Conservation (phyloP, 345 rosid genomes). For the Leavenworthia alabamica region DNA sequence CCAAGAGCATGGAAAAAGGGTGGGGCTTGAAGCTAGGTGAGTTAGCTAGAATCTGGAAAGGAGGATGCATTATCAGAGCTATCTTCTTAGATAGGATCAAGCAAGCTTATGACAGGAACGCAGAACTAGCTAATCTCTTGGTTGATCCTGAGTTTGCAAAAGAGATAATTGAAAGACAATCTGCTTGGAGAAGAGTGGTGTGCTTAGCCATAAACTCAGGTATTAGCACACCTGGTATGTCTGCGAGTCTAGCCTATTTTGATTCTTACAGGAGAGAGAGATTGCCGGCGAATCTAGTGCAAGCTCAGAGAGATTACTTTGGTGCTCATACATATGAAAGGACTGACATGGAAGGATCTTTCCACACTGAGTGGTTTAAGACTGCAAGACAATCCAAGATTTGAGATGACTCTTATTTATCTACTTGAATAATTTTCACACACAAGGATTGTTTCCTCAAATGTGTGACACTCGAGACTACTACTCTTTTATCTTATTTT, state of each 20-base stretch:
- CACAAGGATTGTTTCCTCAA: constrained; percentile 2
- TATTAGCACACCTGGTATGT: constrained; percentile 91
- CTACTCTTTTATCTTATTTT: no score
- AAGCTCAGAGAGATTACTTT: constrained; percentile 93
- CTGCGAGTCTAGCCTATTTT: constrained; percentile 87
- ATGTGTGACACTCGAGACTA: no score
- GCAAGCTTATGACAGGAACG: constrained; percentile 89
- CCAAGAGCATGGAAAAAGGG: constrained; percentile 78
- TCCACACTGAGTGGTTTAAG: constrained; percentile 99
- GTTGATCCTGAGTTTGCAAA: constrained; percentile 95
- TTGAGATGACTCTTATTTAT: constrained; percentile 10
- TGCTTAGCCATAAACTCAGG: constrained; percentile 84
- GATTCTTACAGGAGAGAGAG: constrained; percentile 81
- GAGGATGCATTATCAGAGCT: constrained; percentile 93
- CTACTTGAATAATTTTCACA: constrained; percentile 23
- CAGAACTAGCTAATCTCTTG: constrained; percentile 78
- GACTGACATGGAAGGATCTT: constrained; percentile 78
- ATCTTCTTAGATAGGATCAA: constrained; percentile 89
- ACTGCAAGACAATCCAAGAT: constrained; percentile 61
- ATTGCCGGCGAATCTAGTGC: constrained; percentile 89
- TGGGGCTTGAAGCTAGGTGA: constrained; percentile 94
- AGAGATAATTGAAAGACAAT: constrained; percentile 84
- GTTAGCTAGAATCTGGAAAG: constrained; percentile 96
- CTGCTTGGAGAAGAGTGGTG: constrained; percentile 94
- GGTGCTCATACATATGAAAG: constrained; percentile 99